Evolutionary conservation across 495 filamentous ascomycete species (phyloP), one percentile per base, ranked within the genome.

Genomic region (Neurospora terricola): DNA sequence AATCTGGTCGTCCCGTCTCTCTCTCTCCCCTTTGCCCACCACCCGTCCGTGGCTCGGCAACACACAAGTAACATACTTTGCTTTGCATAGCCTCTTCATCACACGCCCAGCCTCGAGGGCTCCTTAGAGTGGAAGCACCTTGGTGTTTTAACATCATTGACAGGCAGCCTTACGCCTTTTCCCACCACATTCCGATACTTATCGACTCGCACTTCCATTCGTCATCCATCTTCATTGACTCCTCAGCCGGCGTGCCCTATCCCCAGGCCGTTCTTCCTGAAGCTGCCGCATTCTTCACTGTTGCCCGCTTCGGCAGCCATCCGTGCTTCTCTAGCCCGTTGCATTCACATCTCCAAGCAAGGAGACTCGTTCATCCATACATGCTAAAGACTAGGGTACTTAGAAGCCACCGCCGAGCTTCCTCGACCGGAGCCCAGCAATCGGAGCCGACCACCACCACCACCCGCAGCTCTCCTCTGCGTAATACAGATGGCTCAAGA

Each of bases 401-500:
- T 72, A 77, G 73, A 77, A 82, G 79, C 80, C 81, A 78, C 74
- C 74, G 77, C 75, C 77, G 74, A 78, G 80, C 76, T 77, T 77
- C 76, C 75, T 78, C 75, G 75, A 77, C 77, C 80, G 77, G 73
- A 78, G 80, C 79, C 77, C 74, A 72, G 62, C 73, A 74, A 71
- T 77, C 72, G 68, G 54, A 30, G 54, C 54, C 54, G 54, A 16
- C 54, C 27, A 62, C 23, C 54, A 62, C 23, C 54, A 62, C 72
- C 73, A 76, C 72, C 73, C 72, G 75, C 70, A 18, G 71, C 70
- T 69, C 39, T 69, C 73, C 68, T 73, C 71, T 76, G 74, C 77
- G 75, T 76, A 78, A 80, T 75, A 77, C 84, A 84, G 84, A 88
- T 88, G 87, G 86, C 86, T 83, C 82, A 82, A 79, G 54, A 66